phyloP scores from a whole-genome alignment of 2,329 filamentous ascomycete genomes.

The Chrysosporium keratinophilum region DNA sequence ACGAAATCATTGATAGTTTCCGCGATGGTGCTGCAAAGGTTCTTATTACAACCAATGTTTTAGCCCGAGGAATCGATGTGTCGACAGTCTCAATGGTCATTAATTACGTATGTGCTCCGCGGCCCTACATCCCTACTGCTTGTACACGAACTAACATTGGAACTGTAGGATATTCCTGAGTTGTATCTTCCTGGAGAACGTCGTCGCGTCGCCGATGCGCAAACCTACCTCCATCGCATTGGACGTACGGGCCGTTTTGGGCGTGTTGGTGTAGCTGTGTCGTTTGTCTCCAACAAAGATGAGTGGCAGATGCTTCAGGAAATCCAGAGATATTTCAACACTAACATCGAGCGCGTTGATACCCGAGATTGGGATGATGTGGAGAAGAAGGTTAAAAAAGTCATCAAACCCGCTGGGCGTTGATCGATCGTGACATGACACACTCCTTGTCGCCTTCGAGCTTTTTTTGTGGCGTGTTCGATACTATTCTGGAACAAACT shows the following conservation, averaged over 20 bases:
- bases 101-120: constrained; percentile 60
- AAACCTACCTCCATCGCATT: constrained; percentile 97
- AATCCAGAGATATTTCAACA: constrained; percentile 72
- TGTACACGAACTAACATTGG: constrained; percentile 2
- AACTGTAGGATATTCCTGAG: constrained; percentile 55
- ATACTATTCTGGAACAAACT: background rate
- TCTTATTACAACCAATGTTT: constrained; percentile 92
- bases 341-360: constrained; percentile 69
- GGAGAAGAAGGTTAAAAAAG: constrained; percentile 68
- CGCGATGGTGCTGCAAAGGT: constrained; percentile 81
- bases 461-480: background rate
- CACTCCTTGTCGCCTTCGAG: background rate
- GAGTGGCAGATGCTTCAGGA: constrained; percentile 68
- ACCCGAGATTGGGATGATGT: constrained; percentile 85
- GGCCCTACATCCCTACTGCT: background rate
- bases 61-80: constrained; percentile 90
- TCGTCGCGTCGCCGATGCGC: constrained; percentile 67
- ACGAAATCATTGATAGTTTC: constrained; percentile 77
- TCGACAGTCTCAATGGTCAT: constrained; percentile 92
- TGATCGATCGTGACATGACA: background rate
- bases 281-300: constrained; percentile 77
- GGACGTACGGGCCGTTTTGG: constrained; percentile 94
- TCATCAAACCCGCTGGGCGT: constrained; percentile 52
- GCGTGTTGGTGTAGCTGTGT: constrained; percentile 89
- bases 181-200: constrained; percentile 43